Percentiles rank a stretch among this genome's conserved stretches.
Evolutionary conservation across 1,284 basidiomycete species (phyloP).

Genomic region (Singerocomus inundabilis): DNA sequence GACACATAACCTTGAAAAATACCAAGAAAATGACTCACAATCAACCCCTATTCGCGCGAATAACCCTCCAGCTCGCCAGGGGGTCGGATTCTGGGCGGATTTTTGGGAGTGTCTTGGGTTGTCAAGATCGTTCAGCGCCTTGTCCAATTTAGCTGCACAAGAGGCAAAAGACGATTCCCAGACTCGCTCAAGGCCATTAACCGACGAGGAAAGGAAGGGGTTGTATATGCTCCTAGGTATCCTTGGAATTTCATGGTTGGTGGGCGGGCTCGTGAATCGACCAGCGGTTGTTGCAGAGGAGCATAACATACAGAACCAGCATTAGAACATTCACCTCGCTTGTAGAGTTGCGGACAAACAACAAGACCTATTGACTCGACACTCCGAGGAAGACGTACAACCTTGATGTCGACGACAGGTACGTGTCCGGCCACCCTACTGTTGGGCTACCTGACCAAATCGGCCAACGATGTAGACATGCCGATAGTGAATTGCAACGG

Average conservation of each 20-base stretch:
- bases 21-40: constrained; percentile 10
- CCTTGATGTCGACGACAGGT: background rate
- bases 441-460: background rate
- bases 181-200: constrained; percentile 41
- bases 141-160: constrained; percentile 10
- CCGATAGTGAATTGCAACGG: background rate
- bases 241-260: constrained; percentile 50
- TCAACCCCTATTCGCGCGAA: constrained; percentile 7
- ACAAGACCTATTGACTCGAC: background rate
- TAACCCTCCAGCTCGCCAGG: constrained; percentile 11
- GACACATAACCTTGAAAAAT: constrained; percentile 52
- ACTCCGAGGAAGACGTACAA: background rate
- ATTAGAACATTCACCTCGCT: constrained; percentile 8
- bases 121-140: constrained; percentile 30
- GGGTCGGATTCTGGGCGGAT: constrained; percentile 32
- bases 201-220: constrained; percentile 52
- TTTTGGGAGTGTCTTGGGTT: constrained; percentile 40
- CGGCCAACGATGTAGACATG: background rate
- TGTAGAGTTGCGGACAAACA: constrained; percentile 4
- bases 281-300: constrained; percentile 23
- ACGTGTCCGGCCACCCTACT: background rate
- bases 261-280: constrained; percentile 43
- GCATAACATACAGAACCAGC: constrained; percentile 3
- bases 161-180: constrained; percentile 9
- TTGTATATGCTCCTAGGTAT: constrained; percentile 54